Evolutionary conservation across 768 basidiomycete genomes (phyloP), one percentile per base, ranked within the genome.

Genomic region (Leccinum ochraceum): DNA sequence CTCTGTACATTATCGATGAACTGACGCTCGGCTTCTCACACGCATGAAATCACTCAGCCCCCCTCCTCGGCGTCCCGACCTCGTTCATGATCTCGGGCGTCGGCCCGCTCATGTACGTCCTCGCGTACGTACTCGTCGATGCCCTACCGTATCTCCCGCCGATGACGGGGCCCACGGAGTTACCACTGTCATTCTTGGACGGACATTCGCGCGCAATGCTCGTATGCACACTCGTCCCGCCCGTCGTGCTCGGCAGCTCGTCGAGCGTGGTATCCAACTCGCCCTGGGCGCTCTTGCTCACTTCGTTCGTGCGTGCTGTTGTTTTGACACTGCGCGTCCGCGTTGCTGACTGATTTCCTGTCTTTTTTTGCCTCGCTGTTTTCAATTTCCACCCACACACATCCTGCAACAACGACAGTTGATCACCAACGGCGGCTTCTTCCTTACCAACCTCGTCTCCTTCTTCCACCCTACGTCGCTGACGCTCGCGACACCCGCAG

Each of bases 81-180:
- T 93, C 92, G 9, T 95, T 94, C 77, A 83, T 95, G 80, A 62
- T 86, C n/a, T 89, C 88, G 1, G 87, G 88, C 2, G 79, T 83
- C 8, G 79, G 85, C 4, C 86, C 89, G 1, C 72, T 80, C 1
- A 77, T 95, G 28, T 94, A 89, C 72, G 74, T 81, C 10, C 69
- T 73, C 14, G 74, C 80, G 0, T 92, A 92, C 73, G 83, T 83
- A 13, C 66, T 88, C 52, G 81, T 90, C 26, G 82, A 87, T 26
- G 69, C 76, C 37, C 71, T 93, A 6, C 92, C 92, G 66, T 30
- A 3, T 16, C 3, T 64, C 1, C 64, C 80, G 83, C 3, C 89
- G 84, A 52, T 69, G 70, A 1, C 77, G 4, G 77, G 85, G 54
- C 68, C 78, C 61, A 79, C 80, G 34, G 94, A 96, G 70, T 76